Evolutionary conservation across 352 stramenopile genomes (phyloP), one percentile per base, ranked within the genome.

Genomic region (Globisporangium paddicum): DNA sequence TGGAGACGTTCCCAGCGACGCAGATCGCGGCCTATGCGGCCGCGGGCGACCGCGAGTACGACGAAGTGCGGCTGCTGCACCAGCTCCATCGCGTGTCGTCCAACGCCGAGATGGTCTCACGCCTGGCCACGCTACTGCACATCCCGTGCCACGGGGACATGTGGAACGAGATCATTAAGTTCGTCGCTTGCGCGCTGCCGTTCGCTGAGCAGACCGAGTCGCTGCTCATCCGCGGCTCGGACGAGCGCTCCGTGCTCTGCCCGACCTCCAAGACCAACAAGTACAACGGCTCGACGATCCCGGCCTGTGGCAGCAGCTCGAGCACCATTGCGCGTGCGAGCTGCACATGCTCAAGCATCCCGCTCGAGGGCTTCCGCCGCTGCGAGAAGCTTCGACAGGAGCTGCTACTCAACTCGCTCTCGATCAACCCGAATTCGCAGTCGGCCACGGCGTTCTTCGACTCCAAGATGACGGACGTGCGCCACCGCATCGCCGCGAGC

Each of bases 141-240:
- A 88, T 92, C 55, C 75, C 84, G 35, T 82, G 71, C 37, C 82
- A 90, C 57, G 77, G 82, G 1, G 79, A 92, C 61, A 58, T 69
- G 42, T 94, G 84, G 84, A 81, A 86, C 53, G 82, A 92, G 68
- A 86, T 90, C 42, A 64, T 72, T 51, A 87, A 86, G 60, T 92
- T 92, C 55, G 82, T 90, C 19, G 70, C 72, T 19, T 81, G 78
- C 40, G 84, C 84, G 30, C 64, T 91, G 59, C 84, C 82, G 16
- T 94, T 94, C 44, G 84, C 84, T 9, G 82, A 94, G 59, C 85
- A 88, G 58, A 95, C 86, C 42, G 86, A 94, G 73, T 86, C 83
- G 44, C 63, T 95, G 34, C 64, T 96, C 34, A 71, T 91, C 25
- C 83, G 81, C 26, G 88, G 88, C 26, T 95, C 86, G 47, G 88